Evolutionary conservation across 2,329 filamentous ascomycete species (phyloP).

Genomic region (Cadophora gregata): DNA sequence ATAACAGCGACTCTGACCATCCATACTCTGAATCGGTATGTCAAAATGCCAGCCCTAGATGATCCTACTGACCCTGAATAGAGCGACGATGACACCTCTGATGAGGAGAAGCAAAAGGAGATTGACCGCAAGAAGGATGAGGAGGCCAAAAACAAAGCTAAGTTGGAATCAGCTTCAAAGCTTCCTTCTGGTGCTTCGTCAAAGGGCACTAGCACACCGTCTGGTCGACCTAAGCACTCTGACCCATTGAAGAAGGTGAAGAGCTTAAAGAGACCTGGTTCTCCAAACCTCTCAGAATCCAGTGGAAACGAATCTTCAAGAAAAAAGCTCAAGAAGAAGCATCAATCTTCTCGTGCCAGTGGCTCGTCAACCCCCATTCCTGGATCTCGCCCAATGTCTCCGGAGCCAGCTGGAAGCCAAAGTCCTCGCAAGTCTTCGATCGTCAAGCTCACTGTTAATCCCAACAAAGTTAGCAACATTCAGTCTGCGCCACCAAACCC

Average conservation of each 20-base stretch:
- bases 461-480: slow-evolving; percentile 42
- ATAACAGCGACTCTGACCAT: slow-evolving; percentile 73
- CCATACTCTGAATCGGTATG: slow-evolving; percentile 60
- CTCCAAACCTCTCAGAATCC: slow-evolving; percentile 83
- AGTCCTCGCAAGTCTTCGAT: slow-evolving; percentile 40
- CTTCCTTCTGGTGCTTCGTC: slow-evolving; percentile 58
- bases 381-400: slow-evolving; percentile 43
- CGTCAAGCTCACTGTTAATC: slow-evolving; percentile 40
- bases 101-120: slow-evolving; percentile 66
- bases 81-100: slow-evolving; percentile 58
- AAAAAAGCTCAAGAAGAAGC: slow-evolving; percentile 79
- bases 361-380: slow-evolving; percentile 62
- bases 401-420: slow-evolving; percentile 35
- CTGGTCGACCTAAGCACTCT: slow-evolving; percentile 58
- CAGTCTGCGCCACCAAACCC: slow-evolving; percentile 38
- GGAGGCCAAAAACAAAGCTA: slow-evolving; percentile 60
- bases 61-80: slow-evolving; percentile 42
- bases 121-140: slow-evolving; percentile 65
- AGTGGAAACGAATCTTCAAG: slow-evolving; percentile 89
- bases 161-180: slow-evolving; percentile 49
- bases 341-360: slow-evolving; percentile 55
- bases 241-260: slow-evolving; percentile 58
- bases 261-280: slow-evolving; percentile 80
- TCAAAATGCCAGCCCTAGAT: slow-evolving; percentile 30
- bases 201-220: slow-evolving; percentile 74